phyloP scores from a whole-genome alignment of 1,284 basidiomycete species.

The Cronartium quercuum region DNA sequence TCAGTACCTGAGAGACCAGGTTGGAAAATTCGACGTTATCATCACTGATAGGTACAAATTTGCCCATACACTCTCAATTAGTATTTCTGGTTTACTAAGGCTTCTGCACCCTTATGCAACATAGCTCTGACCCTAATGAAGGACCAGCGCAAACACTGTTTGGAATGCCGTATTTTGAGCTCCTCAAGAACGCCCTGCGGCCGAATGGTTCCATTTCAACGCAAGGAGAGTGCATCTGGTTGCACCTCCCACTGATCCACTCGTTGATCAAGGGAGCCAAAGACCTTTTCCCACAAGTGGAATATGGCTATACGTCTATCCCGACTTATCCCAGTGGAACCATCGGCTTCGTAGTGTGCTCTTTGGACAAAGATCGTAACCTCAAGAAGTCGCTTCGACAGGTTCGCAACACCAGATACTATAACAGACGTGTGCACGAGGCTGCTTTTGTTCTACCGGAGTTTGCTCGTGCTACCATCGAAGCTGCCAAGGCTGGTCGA shows the following conservation, averaged over 20 bases:
- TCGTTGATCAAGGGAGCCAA: constrained; percentile 68
- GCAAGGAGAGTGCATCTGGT: constrained; percentile 93
- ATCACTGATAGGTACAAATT: constrained; percentile 56
- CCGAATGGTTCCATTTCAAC: constrained; percentile 92
- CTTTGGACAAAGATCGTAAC: constrained; percentile 67
- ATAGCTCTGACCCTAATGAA: constrained; percentile 72
- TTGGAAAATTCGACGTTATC: constrained; percentile 90
- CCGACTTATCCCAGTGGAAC: constrained; percentile 93
- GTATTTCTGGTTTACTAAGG: neutral
- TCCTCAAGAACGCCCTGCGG: constrained; percentile 80
- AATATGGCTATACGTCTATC: constrained; percentile 94
- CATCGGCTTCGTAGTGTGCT: constrained; percentile 90
- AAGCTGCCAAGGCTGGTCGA: constrained; percentile 61
- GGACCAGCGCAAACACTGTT: constrained; percentile 92
- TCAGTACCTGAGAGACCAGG: constrained; percentile 87
- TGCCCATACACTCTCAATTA: neutral
- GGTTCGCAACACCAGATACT: constrained; percentile 72
- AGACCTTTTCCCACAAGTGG: constrained; percentile 72
- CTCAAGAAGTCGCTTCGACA: constrained; percentile 64
- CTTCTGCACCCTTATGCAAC: neutral
- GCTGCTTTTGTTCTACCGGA: constrained; percentile 85
- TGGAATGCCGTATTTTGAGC: constrained; percentile 94
- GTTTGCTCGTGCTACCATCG: constrained; percentile 62
- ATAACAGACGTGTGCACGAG: constrained; percentile 74
- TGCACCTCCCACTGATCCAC: constrained; percentile 83